Evolutionary conservation across 2,329 filamentous ascomycete genomes (phyloP).

Genomic region (Huntiella decipiens): DNA sequence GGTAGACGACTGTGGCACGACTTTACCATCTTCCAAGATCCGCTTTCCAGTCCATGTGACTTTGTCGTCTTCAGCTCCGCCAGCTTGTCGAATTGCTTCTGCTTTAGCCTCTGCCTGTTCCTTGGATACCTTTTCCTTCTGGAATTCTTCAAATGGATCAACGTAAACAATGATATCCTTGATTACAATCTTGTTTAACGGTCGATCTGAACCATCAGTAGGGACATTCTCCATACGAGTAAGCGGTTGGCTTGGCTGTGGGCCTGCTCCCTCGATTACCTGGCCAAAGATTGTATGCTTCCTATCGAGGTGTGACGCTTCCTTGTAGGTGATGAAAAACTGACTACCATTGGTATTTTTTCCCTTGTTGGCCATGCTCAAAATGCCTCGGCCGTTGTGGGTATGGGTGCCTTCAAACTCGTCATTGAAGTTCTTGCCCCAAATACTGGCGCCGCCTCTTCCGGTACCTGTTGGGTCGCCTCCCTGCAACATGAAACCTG

Average conservation of each 20-base stretch:
- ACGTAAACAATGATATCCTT: constrained; percentile 71
- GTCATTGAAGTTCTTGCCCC: constrained; percentile 87
- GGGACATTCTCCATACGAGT: constrained; percentile 58
- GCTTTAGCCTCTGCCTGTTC: constrained; percentile 38
- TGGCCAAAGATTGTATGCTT: constrained; percentile 96
- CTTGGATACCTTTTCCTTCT: constrained; percentile 49
- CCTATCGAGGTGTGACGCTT: constrained; percentile 67
- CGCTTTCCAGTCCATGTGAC: constrained; percentile 95
- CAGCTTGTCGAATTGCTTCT: constrained; percentile 41
- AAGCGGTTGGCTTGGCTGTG: constrained; percentile 33
- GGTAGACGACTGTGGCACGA: constrained; percentile 25
- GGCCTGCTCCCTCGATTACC: constrained; percentile 49
- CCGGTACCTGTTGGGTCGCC: constrained; percentile 88
- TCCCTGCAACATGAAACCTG: constrained; percentile 94
- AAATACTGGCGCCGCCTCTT: constrained; percentile 73
- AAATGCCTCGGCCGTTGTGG: constrained; percentile 61
- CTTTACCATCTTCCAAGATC: constrained; percentile 47
- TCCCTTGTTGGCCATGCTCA: constrained; percentile 96
- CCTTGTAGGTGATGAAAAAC: constrained; percentile 82
- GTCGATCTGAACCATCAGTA: constrained; percentile 56
- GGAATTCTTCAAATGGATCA: constrained; percentile 89
- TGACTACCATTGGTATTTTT: constrained; percentile 95
- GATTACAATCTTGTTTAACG: constrained; percentile 61
- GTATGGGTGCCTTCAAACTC: constrained; percentile 78
- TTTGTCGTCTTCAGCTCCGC: constrained; percentile 69